phyloP scores from a whole-genome alignment of 768 basidiomycete genomes.

The Amanita pallidorosea region DNA sequence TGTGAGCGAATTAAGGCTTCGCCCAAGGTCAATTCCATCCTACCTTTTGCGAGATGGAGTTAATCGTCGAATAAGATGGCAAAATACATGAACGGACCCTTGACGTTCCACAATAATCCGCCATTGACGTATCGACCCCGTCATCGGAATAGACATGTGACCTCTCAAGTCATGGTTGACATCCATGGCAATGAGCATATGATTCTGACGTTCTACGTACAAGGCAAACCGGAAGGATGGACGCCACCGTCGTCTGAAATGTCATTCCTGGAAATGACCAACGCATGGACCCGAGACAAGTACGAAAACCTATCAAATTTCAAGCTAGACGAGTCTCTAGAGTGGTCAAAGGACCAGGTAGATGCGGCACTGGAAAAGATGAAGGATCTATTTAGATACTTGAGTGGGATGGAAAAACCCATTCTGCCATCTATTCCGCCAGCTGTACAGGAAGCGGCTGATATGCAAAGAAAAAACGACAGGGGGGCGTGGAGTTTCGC shows the following conservation, averaged over 20 bases:
- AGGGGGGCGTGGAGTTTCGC: conserved; percentile 43
- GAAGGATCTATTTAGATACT: conserved; percentile 55
- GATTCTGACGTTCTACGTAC: conserved; percentile 75
- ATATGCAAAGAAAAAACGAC: conserved; percentile 19
- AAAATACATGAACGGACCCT: conserved; percentile 55
- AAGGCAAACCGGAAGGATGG: conserved; percentile 41
- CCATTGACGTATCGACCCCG: conserved; percentile 67
- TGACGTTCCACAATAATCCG: conserved; percentile 74
- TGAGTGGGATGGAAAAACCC: conserved; percentile 50
- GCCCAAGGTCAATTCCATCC: conserved; percentile 25
- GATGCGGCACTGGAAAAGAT: conserved; percentile 34
- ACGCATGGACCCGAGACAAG: conserved; percentile 32
- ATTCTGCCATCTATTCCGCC: conserved; percentile 19
- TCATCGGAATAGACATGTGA: conserved; percentile 75
- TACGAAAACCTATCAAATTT: conserved; percentile 33
- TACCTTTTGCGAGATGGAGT: neutral
- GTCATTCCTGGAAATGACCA: conserved; percentile 32
- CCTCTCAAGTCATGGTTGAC: conserved; percentile 68
- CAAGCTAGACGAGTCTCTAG: conserved; percentile 43
- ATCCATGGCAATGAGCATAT: conserved; percentile 70
- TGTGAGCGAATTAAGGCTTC: conserved; percentile 43
- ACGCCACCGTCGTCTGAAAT: conserved; percentile 21
- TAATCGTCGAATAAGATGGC: conserved; percentile 37
- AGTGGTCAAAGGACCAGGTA: conserved; percentile 32
- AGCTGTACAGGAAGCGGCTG: conserved; percentile 6